Percentiles rank a stretch among this genome's conserved stretches.
Evolutionary conservation across 2,329 filamentous ascomycete genomes (phyloP).

Genomic region (Xylogone sp.): DNA sequence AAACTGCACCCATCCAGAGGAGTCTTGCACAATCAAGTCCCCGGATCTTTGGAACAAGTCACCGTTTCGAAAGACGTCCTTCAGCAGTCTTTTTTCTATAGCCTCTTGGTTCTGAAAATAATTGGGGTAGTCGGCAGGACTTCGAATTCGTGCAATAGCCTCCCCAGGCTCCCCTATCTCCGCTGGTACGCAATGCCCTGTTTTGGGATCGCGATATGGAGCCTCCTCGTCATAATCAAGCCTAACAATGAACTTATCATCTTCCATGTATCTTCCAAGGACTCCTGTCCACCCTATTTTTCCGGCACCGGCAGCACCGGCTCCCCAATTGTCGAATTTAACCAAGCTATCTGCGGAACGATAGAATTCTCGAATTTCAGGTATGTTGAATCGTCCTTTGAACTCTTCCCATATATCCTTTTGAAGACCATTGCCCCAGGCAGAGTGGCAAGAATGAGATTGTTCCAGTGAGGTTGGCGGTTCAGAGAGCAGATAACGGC

Average conservation of each 20-base stretch:
- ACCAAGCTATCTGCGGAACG: slow-evolving; percentile 42
- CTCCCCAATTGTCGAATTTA: slow-evolving; percentile 40
- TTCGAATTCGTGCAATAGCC: slow-evolving; percentile 39
- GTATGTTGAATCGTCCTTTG: slow-evolving; percentile 36
- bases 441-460: slow-evolving; percentile 38
- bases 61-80: slow-evolving; percentile 40
- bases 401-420: slow-evolving; percentile 45
- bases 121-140: slow-evolving; percentile 33
- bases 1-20: slow-evolving; percentile 39
- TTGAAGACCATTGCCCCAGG: slow-evolving; percentile 43
- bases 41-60: slow-evolving; percentile 41
- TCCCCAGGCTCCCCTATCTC: slow-evolving; percentile 38
- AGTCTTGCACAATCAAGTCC: slow-evolving; percentile 38
- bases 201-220: slow-evolving; percentile 37
- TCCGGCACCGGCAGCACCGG: slow-evolving; percentile 36
- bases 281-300: slow-evolving; percentile 41
- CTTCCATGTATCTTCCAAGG: slow-evolving; percentile 33
- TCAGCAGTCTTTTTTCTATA: slow-evolving; percentile 39
- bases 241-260: slow-evolving; percentile 38
- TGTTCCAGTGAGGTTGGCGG: slow-evolving; percentile 40
- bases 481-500: slow-evolving; percentile 42
- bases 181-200: slow-evolving; percentile 37
- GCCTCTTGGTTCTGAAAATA: slow-evolving; percentile 38
- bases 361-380: slow-evolving; percentile 45
- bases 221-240: slow-evolving; percentile 33